Evolutionary conservation across 371 early-diverging fungal species (phyloP).

Genomic region (Lichtheimia ramosa): DNA sequence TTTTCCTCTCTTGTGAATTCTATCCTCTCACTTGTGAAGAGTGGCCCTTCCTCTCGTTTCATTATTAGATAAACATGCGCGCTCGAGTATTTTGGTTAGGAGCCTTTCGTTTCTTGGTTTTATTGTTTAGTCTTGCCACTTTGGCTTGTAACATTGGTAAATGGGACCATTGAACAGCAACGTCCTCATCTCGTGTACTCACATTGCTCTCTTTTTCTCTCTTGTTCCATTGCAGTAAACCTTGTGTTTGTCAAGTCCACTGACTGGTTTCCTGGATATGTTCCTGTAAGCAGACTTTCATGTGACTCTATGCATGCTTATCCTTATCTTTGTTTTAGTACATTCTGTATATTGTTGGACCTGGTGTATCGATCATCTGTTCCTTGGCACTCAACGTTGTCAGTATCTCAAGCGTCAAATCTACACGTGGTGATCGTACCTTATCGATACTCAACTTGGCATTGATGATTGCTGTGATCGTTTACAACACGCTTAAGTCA

Average conservation of each 20-base stretch:
- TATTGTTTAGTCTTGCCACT: constrained; percentile 18
- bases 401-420: constrained; percentile 16
- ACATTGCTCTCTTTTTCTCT: background rate
- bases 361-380: constrained; percentile 34
- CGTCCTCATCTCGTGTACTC: background rate
- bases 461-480: constrained; percentile 28
- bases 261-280: constrained; percentile 28
- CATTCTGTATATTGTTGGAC: constrained; percentile 40
- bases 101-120: constrained; percentile 12
- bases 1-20: background rate
- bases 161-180: background rate
- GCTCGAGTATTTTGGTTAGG: constrained; percentile 19
- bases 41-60: background rate
- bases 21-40: background rate
- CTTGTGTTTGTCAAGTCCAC: constrained; percentile 22
- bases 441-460: constrained; percentile 25
- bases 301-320: background rate
- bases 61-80: constrained; percentile 8
- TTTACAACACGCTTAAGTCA: constrained; percentile 29
- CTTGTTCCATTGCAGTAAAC: constrained; percentile 18
- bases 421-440: constrained; percentile 25
- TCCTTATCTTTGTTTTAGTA: constrained; percentile 24
- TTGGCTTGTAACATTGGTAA: constrained; percentile 26
- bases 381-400: constrained; percentile 22
- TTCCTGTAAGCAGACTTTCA: constrained; percentile 22